Evolutionary conservation across 495 filamentous ascomycete species (phyloP), one percentile per base, ranked within the genome.

Genomic region (Neurospora hispaniola): DNA sequence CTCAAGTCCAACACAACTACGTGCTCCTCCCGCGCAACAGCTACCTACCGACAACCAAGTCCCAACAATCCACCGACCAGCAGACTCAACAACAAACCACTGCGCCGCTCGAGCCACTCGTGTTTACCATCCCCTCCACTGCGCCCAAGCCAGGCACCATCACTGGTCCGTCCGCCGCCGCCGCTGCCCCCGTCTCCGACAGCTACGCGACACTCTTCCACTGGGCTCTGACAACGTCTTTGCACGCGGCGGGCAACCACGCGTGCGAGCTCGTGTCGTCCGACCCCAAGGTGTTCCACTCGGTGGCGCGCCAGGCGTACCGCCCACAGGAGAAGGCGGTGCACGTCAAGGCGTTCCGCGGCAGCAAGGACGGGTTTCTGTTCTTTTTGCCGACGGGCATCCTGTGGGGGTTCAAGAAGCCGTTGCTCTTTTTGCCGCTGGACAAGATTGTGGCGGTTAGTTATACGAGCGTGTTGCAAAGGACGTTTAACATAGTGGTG

Each of bases 371-470:
- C 80, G 94, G 96, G 12, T 99, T 90, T 74, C 86, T 99, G 12
- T 98, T 97, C 82, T 91, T 98, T 78, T 85, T 98, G 8, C 88
- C 91, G 54, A 90, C 86, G 27, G 96, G 96, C 3, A 95, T 99
- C 66, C 79, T 99, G 40, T 99, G 92, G 85, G 94, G 89, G 1
- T 98, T 97, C 87, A 97, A 97, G 81, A 99, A 99, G 78, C 96
- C 96, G 0, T 83, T 99, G 35, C 77, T 93, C 18, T 97, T 93
- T 84, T 90, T 98, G 74, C 89, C 93, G 4, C 91, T 96, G 66
- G 88, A 91, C 62, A 84, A 86, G 46, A 91, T 98, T 70, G 89
- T 90, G 4, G 92, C 92, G 11, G 87, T 98, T 16, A 94, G 91
- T 70, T 98, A 97, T 79, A 97, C 93, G 5, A 94, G 88, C 41